Evolutionary conservation across 106 monocot genomes (phyloP), one percentile per base, ranked within the genome.

Genomic region (Acorus gramineus): DNA sequence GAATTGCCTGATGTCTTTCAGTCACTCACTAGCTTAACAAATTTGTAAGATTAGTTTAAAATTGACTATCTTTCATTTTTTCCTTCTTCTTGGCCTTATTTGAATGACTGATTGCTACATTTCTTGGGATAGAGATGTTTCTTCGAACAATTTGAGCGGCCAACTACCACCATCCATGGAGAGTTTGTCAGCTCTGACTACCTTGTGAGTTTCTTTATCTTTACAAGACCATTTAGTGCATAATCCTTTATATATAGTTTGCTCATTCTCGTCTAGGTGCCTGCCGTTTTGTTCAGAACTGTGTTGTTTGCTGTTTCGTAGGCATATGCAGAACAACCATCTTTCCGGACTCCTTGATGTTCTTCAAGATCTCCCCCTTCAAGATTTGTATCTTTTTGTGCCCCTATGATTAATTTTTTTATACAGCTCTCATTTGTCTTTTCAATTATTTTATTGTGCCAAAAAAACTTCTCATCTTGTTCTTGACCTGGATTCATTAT

Each of bases 1-100:
- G 81, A 73, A 57, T 69, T 99, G 58, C 98, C 98, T 58, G 92
- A 99, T 82, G 75, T 77, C 9, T 99, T 99, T 66, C 77, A 81
- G 59, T 66, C 68, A 47, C 92, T 92, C 60, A 76, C 81, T 73
- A 66, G 79, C 62, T 67, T 99, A 44, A 80, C 81, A 66, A 99
- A 99, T 78, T 60, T 99, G 98, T 99, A 78, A 82, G 78, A 55
- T 28, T 28, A 28, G 28, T 28, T 28, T 28, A 28, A 28, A 28
- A 28, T 28, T 28, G 28, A 28, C 28, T 28, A 28, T 28, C 28
- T 28, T 28, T 28, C 28, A 43, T 44, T 50, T 44, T 54, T 52
- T 53, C 6, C 56, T 66, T 52, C 49, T 54, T 6, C 60, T 54
- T 28, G 51, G 45, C 63, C 42, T 53, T 52, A 11, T 42, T 4